Base-by-base conservation (phyloP, 371 early-diverging fungal species). In the Mortierella sp. region DNA sequence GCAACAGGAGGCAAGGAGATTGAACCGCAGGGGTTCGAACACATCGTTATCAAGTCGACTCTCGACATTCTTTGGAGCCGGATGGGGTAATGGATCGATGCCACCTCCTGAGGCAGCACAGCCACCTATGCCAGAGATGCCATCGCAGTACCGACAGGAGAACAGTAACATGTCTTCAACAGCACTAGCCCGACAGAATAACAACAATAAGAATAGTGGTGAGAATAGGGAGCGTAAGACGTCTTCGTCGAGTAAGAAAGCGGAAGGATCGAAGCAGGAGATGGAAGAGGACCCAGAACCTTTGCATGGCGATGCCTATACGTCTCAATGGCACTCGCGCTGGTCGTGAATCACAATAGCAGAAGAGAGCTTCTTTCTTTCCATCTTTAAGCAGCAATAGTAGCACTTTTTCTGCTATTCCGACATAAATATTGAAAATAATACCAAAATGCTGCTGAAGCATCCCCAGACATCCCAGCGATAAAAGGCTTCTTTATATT, bases 11-110 rank as follows among this genome's bases (percentile, higher is more conserved):
- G 30, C 54, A 11, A 57, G 59, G 27, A 34, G 43, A 21, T 34
- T 73, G 46, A 59, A 28, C 6, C 67, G 59, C 19, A 49, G 56
- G 12, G 52, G 55, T 5, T 73, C 75, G 4, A 73, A 50, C 28
- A 62, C 15, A 6, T 73, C 75, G 15, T 28, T 73, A n/a, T 73
- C 75, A 15, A 73, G 75, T 30, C 68, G 75, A 6, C 30, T 73
- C 31, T 73, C 75, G 34, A 39, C 64, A 6, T 73, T 73, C 64
- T 73, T 73, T 73, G 75, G 75, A 2, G 32, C 59, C 11, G 75
- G 75, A 31, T 73, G 75, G 75, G 54, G 54, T 2, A 9, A 24
- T 14, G 75, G 63, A 14, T 15, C 49, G 39, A 67, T 73, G 68
- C 63, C 66, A 2, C 58, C 42, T 6, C 21, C 43, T 15, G 66